Percentiles rank a stretch among this genome's conserved stretches.
These are phyloP conservation scores for Aspergillus persii DNA, from an alignment of 2,329 filamentous ascomycete species.

Conservation along the genomic window DNA sequence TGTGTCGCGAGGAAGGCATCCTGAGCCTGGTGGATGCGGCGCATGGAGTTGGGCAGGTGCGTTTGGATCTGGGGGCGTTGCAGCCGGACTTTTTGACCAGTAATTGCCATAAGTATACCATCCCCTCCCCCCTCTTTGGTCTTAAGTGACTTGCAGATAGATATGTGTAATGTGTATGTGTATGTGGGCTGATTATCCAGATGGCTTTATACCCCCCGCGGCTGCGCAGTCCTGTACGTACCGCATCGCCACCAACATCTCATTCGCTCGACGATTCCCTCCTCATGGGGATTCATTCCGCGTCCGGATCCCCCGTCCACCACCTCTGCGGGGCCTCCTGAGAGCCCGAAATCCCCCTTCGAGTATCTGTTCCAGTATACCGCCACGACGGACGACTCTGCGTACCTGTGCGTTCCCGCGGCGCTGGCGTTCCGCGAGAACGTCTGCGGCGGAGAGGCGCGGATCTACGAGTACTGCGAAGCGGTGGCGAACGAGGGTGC, in stretches of 20 bases:
- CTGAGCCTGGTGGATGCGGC: constrained; percentile 79
- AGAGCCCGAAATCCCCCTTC: constrained; percentile 55
- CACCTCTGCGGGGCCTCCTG: constrained; percentile 39
- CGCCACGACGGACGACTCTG: constrained; percentile 70
- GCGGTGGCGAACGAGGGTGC: constrained; percentile 65
- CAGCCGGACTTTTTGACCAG: constrained; percentile 83
- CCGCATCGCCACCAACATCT: constrained; percentile 72
- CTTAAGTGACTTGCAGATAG: background rate
- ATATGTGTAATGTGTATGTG: background rate
- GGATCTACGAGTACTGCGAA: constrained; percentile 63
- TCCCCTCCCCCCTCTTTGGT: background rate
- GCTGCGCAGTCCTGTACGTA: constrained; percentile 78
- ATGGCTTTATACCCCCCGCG: constrained; percentile 80
- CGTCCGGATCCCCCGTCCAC: constrained; percentile 40
- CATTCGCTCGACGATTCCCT: constrained; percentile 72
- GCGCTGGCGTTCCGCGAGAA: constrained; percentile 68
- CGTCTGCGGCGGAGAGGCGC: constrained; percentile 70
- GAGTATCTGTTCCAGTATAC: constrained; percentile 72
- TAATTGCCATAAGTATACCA: constrained; percentile 73
- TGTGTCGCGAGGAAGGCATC: constrained; percentile 66
- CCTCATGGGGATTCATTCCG: constrained; percentile 73
- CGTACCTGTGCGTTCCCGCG: constrained; percentile 70
- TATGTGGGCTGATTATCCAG: constrained; percentile 30
- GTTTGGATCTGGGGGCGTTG: constrained; percentile 63
- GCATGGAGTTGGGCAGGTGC: constrained; percentile 77